Evolutionary conservation across 805 yeast genomes (phyloP).

Genomic region (Lipomyces yamanashiensis): DNA sequence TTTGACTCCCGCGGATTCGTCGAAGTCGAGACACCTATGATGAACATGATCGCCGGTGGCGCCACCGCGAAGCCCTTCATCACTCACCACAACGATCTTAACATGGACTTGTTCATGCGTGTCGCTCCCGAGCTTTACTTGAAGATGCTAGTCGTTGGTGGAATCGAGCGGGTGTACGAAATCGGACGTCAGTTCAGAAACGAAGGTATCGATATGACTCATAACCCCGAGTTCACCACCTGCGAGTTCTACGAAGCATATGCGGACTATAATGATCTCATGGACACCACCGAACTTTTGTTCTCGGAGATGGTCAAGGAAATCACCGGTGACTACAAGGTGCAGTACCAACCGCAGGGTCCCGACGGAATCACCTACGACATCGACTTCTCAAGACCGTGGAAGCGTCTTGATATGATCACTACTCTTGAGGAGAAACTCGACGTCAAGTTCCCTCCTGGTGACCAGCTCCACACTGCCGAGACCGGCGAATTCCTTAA

Average conservation of each 20-base stretch:
- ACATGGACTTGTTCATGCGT: constrained; percentile 97
- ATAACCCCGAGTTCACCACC: constrained; percentile 98
- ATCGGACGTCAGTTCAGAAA: constrained; percentile 99
- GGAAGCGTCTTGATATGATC: constrained; percentile 98
- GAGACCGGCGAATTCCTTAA: constrained; percentile 92
- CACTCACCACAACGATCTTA: constrained; percentile 95
- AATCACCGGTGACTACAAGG: constrained; percentile 85
- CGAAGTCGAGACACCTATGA: constrained; percentile 98
- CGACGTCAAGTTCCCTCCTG: constrained; percentile 91
- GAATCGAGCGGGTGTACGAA: constrained; percentile 97
- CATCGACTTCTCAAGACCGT: constrained; percentile 90
- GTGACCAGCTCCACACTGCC: constrained; percentile 89
- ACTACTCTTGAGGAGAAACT: constrained; percentile 88
- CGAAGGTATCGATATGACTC: constrained; percentile 98
- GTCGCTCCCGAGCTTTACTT: constrained; percentile 97
- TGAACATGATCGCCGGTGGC: constrained; percentile 99
- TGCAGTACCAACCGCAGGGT: constrained; percentile 92
- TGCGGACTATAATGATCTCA: constrained; percentile 94
- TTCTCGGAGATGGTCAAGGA: constrained; percentile 97
- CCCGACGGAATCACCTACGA: constrained; percentile 75
- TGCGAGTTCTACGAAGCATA: constrained; percentile 98
- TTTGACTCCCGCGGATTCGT: constrained; percentile 83
- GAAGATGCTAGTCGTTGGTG: constrained; percentile 97
- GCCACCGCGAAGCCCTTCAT: constrained; percentile 98
- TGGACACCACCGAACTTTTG: constrained; percentile 70